Percentiles rank a stretch among this genome's conserved stretches.
These are phyloP conservation scores for Linum usitatissimum DNA, from an alignment of 345 rosid genomes.

Conservation along the genomic window DNA sequence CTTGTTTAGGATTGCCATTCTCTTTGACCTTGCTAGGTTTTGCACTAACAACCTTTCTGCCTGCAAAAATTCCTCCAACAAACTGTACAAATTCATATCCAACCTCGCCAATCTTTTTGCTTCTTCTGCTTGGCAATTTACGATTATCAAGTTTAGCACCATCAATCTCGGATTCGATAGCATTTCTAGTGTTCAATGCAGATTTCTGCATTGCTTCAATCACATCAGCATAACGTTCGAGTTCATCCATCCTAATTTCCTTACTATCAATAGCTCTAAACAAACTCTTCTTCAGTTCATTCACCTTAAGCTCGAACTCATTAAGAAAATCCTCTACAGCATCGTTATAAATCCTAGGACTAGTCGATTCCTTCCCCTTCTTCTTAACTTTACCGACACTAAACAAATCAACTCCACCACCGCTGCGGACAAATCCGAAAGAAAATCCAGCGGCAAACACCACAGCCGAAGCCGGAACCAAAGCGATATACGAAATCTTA, in stretches of 20 bases:
- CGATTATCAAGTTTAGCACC: slow-evolving; percentile 18
- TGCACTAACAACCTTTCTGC: slow-evolving; percentile 17
- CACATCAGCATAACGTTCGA: slow-evolving; percentile 31
- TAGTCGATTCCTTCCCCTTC: slow-evolving; percentile 28
- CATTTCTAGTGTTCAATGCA: slow-evolving; percentile 30
- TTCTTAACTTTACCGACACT: slow-evolving; percentile 19
- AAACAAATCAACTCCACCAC: slow-evolving; percentile 27
- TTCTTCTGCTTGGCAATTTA: slow-evolving; percentile 25
- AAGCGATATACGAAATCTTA: slow-evolving; percentile 36
- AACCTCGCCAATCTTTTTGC: slow-evolving; percentile 28
- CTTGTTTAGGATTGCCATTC: slow-evolving; percentile 29
- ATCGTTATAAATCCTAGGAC: slow-evolving; percentile 26
- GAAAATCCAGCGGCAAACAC: slow-evolving; percentile 49
- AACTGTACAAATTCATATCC: slow-evolving; percentile 24
- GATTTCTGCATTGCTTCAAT: slow-evolving; percentile 33
- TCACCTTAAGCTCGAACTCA: slow-evolving; percentile 33
- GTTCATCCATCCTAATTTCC: slow-evolving; percentile 27
- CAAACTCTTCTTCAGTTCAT: slow-evolving; percentile 29
- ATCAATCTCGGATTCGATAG: slow-evolving; percentile 20
- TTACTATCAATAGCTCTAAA: slow-evolving; percentile 38
- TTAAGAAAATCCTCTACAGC: slow-evolving; percentile 30
- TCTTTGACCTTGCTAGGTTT: slow-evolving; percentile 28
- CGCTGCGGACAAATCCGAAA: slow-evolving; percentile 42
- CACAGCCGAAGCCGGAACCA: slow-evolving; percentile 48
- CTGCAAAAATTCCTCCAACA: slow-evolving; percentile 32